These are phyloP conservation scores for Plectosphaerella cucumerina DNA, from an alignment of 2,329 filamentous ascomycete species.

Conservation along the genomic window DNA sequence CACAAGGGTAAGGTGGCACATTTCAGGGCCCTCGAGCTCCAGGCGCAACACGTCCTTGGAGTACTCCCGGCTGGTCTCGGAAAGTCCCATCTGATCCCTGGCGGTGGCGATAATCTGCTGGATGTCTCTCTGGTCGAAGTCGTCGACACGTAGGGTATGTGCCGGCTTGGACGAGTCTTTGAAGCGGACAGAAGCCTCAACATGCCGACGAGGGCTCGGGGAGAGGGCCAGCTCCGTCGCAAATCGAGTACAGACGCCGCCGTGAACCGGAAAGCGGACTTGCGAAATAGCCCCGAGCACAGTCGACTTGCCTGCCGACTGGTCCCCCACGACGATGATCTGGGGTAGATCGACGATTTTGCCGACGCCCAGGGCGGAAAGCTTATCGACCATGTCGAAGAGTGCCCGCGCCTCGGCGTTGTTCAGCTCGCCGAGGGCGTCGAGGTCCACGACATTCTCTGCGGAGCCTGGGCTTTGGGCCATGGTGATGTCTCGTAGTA, in stretches of 20 bases:
- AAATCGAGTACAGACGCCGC: constrained; percentile 55
- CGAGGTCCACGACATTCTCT: constrained; percentile 17
- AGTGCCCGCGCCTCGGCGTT: constrained; percentile 38
- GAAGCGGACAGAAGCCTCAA: constrained; percentile 39
- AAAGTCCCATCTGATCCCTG: constrained; percentile 43
- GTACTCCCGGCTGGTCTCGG: constrained; percentile 25
- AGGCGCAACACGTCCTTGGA: constrained; percentile 42
- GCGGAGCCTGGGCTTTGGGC: background rate
- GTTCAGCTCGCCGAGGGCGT: constrained; percentile 36
- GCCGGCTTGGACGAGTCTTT: constrained; percentile 17
- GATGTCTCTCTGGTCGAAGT: constrained; percentile 35
- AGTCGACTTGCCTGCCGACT: constrained; percentile 60
- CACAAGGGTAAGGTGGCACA: constrained; percentile 46
- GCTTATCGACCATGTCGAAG: constrained; percentile 47
- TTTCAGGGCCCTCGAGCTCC: constrained; percentile 37
- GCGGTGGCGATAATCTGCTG: constrained; percentile 47
- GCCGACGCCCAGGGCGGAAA: constrained; percentile 44
- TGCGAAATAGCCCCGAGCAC: constrained; percentile 60
- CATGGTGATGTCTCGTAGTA: background rate
- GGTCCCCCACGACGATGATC: constrained; percentile 56
- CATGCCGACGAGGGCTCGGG: constrained; percentile 24
- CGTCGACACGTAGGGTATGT: constrained; percentile 23
- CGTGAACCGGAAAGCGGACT: constrained; percentile 54
- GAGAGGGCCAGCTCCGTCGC: constrained; percentile 56
- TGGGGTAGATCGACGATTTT: constrained; percentile 46